phyloP scores from a whole-genome alignment of 495 filamentous ascomycete genomes.

The Trichoderma virens region DNA sequence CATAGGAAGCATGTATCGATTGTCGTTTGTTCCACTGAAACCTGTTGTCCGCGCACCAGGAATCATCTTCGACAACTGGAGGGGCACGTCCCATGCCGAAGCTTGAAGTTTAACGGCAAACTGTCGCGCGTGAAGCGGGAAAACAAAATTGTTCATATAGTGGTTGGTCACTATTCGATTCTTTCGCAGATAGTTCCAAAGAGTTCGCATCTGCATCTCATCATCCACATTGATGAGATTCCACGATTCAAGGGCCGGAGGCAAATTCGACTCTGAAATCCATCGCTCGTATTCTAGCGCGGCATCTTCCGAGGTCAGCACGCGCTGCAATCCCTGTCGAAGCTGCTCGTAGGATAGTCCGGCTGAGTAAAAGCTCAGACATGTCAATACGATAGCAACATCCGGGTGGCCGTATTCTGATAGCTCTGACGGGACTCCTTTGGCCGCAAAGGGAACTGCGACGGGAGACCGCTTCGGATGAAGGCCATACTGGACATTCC shows the following conservation, averaged over 20 bases:
- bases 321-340: conserved; percentile 34
- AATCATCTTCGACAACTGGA: conserved; percentile 28
- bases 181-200: conserved; percentile 43
- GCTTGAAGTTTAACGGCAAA: conserved; percentile 59
- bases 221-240: conserved; percentile 56
- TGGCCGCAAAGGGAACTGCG: conserved; percentile 64
- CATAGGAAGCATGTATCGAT: conserved; percentile 47
- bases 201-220: conserved; percentile 22
- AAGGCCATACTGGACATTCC: conserved; percentile 61
- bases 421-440: conserved; percentile 52
- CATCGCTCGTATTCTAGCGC: conserved; percentile 47
- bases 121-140: conserved; percentile 54
- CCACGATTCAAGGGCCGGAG: conserved; percentile 35
- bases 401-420: conserved; percentile 74
- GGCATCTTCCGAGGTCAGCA: conserved; percentile 50
- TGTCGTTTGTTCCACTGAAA: conserved; percentile 71
- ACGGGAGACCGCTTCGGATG: conserved; percentile 40
- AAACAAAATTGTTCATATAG: conserved; percentile 54
- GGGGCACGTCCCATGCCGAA: conserved; percentile 61
- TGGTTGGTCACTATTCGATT: conserved; percentile 51
- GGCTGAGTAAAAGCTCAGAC: conserved; percentile 59
- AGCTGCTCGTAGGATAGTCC: conserved; percentile 52
- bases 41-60: conserved; percentile 42
- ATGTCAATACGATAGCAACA: conserved; percentile 57
- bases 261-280: conserved; percentile 34